Percentiles rank a stretch among this genome's conserved stretches.
Conservation (phyloP, 2,329 filamentous ascomycete species). For the Arthrinium phaeospermum region DNA sequence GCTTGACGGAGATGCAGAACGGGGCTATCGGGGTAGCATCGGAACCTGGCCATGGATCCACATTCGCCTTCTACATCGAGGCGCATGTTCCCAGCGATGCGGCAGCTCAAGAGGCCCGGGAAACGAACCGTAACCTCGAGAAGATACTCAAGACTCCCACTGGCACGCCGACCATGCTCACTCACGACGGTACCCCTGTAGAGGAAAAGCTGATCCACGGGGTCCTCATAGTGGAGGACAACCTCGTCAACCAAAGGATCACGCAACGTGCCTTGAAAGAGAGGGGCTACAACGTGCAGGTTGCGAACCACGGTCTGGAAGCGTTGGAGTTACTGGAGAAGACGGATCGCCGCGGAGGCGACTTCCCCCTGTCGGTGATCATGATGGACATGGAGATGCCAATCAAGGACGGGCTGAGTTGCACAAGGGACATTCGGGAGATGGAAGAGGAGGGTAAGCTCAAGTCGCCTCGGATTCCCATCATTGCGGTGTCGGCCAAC, state of each 20-base stretch:
- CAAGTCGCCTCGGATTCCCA: conserved; percentile 59
- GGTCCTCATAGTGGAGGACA: conserved; percentile 69
- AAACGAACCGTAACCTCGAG: conserved; percentile 24
- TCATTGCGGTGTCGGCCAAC: conserved; percentile 72
- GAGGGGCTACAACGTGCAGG: conserved; percentile 61
- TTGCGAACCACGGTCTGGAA: conserved; percentile 68
- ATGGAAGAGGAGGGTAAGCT: conserved; percentile 62
- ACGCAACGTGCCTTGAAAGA: conserved; percentile 65
- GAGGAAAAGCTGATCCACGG: conserved; percentile 44
- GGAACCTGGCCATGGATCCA: conserved; percentile 68
- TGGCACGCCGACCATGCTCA: conserved; percentile 20
- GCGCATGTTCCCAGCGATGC: conserved; percentile 45
- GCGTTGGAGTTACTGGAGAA: conserved; percentile 52
- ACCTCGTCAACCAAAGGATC: conserved; percentile 69
- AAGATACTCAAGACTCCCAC: conserved; percentile 35
- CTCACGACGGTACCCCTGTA: conserved; percentile 24
- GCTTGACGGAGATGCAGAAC: conserved; percentile 75
- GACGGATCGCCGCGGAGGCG: conserved; percentile 29
- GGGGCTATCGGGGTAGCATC: conserved; percentile 77
- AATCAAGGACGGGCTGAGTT: conserved; percentile 72
- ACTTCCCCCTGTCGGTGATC: conserved; percentile 61
- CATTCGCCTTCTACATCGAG: conserved; percentile 77
- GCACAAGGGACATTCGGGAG: conserved; percentile 67
- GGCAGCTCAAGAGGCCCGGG: conserved; percentile 47
- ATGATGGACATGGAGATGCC: conserved; percentile 83